Conservation (phyloP, 2,329 filamentous ascomycete genomes). For the Harringtonia aguacate region DNA sequence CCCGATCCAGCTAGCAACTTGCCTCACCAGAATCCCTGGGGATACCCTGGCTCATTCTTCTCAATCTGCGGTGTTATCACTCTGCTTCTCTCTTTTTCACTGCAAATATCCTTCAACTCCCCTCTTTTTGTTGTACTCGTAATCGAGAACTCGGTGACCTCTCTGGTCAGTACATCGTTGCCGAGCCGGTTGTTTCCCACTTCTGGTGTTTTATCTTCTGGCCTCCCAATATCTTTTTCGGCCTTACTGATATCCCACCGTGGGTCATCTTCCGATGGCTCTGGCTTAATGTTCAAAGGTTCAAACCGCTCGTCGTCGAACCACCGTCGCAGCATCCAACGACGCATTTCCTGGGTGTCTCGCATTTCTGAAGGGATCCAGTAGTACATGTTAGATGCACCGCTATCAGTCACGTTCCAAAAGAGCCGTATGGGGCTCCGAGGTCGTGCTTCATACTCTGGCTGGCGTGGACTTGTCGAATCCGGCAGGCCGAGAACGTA, state of each 20-base stretch:
- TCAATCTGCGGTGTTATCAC: too few relatives aligned
- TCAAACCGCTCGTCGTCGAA: conserved; percentile 11
- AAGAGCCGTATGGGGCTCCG: conserved; percentile 10
- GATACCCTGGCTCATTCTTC: neutral
- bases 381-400: conserved; percentile 9
- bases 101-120: neutral
- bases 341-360: conserved; percentile 6
- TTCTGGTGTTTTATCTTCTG: neutral
- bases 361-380: conserved; percentile 10
- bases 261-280: neutral
- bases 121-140: neutral
- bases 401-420: conserved; percentile 11
- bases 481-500: conserved; percentile 5
- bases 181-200: neutral
- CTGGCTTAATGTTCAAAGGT: conserved; percentile 4
- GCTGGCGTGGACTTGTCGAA: neutral
- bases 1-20: too few relatives aligned
- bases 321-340: conserved; percentile 10
- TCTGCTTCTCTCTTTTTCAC: neutral
- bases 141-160: neutral
- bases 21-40: neutral
- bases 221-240: neutral
- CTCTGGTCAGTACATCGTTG: neutral
- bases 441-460: conserved; percentile 5
- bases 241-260: conserved; percentile 4